Percentiles rank a stretch among this genome's conserved stretches.
phyloP scores from a whole-genome alignment of 2,329 filamentous ascomycete genomes.

The Lachnellula cervina region DNA sequence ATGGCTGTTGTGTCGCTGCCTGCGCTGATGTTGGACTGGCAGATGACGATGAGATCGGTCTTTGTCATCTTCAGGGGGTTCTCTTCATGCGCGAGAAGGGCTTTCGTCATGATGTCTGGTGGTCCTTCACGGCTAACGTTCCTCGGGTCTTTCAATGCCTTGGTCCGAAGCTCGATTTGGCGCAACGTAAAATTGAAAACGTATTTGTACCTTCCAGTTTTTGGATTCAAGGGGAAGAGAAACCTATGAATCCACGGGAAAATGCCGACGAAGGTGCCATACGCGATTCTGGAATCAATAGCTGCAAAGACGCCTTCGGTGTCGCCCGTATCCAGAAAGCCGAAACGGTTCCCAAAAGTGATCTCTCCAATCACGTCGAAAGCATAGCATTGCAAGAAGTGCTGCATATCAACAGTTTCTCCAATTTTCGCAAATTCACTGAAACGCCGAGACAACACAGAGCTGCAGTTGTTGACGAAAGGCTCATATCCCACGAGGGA shows the following conservation, averaged over 20 bases:
- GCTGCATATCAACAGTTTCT: conserved; percentile 35
- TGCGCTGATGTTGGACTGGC: conserved; percentile 26
- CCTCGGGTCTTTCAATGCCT: conserved; percentile 12
- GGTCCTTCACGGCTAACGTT: conserved; percentile 10
- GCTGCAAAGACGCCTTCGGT: conserved; percentile 39
- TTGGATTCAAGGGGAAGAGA: conserved; percentile 29
- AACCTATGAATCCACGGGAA: conserved; percentile 37
- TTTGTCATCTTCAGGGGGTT: conserved; percentile 31
- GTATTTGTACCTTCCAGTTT: conserved; percentile 16
- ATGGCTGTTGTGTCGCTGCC: conserved; percentile 45
- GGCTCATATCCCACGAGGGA: conserved; percentile 44
- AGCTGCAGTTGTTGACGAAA: conserved; percentile 44
- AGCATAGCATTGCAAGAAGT: conserved; percentile 44
- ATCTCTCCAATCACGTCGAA: conserved; percentile 50
- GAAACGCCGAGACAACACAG: conserved; percentile 37
- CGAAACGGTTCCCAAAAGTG: conserved; percentile 38
- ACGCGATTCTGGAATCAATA: conserved; percentile 33
- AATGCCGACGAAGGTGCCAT: conserved; percentile 39
- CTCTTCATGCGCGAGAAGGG: conserved; percentile 35
- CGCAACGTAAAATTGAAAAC: conserved; percentile 14
- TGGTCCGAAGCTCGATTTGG: conserved; percentile 17
- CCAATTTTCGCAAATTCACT: conserved; percentile 32
- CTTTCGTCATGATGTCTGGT: conserved; percentile 38
- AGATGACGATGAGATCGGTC: conserved; percentile 29
- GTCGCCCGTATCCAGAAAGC: conserved; percentile 43